Conservation (phyloP, 1,139 yeast species). For the Kazachstania sp. region DNA sequence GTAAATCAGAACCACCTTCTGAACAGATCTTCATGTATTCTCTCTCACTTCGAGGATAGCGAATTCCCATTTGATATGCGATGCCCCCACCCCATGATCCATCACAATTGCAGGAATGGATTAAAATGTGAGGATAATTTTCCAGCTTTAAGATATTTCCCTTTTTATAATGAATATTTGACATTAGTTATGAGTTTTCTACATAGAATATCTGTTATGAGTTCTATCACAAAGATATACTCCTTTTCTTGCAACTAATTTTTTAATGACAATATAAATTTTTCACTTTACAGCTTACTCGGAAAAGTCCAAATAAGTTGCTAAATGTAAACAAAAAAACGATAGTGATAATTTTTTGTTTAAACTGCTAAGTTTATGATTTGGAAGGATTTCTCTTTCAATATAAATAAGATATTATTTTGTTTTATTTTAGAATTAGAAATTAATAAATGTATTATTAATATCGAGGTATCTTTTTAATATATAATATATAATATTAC, state of each 20-base stretch:
- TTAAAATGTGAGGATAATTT: slow-evolving; percentile 16
- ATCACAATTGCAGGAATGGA: slow-evolving; percentile 69
- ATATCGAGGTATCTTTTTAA: no score
- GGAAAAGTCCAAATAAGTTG: neutral
- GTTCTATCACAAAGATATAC: no score
- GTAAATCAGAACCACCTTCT: slow-evolving; percentile 14
- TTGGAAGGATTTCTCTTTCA: neutral
- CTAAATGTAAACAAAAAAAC: neutral
- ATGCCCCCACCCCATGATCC: slow-evolving; percentile 88
- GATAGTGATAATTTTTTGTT: neutral
- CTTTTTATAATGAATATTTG: slow-evolving; percentile 14
- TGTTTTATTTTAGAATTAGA: no score
- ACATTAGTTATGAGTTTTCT: slow-evolving; percentile 2
- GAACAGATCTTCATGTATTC: slow-evolving; percentile 22
- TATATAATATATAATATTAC: neutral
- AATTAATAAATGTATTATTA: no score
- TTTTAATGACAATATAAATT: no score
- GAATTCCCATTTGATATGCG: slow-evolving; percentile 23
- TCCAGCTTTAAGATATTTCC: slow-evolving; percentile 16
- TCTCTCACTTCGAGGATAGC: slow-evolving; percentile 23
- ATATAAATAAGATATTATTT: no score
- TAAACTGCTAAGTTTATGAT: neutral
- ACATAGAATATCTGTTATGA: no score
- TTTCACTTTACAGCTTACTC: neutral
- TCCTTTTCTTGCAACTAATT: no score